phyloP scores from a whole-genome alignment of 306 rosid genomes.

The Vigna trinervia region DNA sequence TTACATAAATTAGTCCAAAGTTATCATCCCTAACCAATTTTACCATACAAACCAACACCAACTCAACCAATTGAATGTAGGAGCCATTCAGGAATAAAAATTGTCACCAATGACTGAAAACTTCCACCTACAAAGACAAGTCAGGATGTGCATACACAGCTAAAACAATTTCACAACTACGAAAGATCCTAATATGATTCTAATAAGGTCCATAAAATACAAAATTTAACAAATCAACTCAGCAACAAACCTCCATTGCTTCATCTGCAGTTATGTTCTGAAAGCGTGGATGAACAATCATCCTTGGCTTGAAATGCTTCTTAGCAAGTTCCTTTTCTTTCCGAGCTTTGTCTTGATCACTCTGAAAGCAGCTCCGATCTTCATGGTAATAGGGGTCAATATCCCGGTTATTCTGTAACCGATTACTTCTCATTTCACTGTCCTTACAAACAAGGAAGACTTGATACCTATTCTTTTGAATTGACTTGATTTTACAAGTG shows the following conservation, averaged over 20 bases:
- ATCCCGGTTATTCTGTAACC: conserved; percentile 60
- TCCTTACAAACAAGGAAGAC: conserved; percentile 89
- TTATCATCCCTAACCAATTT: neutral
- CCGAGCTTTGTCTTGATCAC: conserved; percentile 83
- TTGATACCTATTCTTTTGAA: conserved; percentile 92
- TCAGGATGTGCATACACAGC: conserved; percentile 5
- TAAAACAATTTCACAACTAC: conserved; percentile 14
- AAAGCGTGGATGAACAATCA: conserved; percentile 99
- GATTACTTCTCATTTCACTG: conserved; percentile 89
- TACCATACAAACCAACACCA: conserved; percentile 13
- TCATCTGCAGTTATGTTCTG: conserved; percentile 95
- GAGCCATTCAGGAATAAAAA: neutral
- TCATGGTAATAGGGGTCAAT: conserved; percentile 83
- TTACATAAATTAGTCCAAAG: neutral
- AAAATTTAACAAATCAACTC: conserved; percentile 12
- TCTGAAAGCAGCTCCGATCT: conserved; percentile 78
- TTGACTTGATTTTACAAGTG: conserved; percentile 94
- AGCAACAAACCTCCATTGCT: conserved; percentile 85
- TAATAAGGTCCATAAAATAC: neutral
- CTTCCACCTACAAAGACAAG: neutral
- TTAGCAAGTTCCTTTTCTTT: conserved; percentile 93
- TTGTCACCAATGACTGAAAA: neutral
- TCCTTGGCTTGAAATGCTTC: conserved; percentile 95
- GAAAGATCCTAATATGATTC: conserved; percentile 5
- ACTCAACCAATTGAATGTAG: conserved; percentile 8